phyloP scores from a whole-genome alignment of 441 rosid species.

The Pelargonium myrrhifolium region DNA sequence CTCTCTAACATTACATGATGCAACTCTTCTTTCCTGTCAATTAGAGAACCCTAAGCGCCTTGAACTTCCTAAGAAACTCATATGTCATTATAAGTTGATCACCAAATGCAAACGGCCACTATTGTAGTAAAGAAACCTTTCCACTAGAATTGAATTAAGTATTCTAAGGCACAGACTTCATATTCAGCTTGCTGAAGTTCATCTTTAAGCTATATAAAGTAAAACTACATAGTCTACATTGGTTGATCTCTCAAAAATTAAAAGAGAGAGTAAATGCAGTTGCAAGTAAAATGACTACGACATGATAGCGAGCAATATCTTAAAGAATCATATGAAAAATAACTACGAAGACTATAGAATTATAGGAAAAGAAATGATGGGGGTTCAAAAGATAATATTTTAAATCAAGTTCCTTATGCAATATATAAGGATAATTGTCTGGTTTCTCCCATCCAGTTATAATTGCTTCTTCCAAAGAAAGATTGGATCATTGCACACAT shows the following conservation, averaged over 20 bases:
- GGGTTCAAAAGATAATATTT: no score
- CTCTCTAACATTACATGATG: no score
- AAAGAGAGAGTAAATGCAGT: no score
- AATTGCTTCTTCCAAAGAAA: neutral
- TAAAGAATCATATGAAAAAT: neutral
- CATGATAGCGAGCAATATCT: neutral
- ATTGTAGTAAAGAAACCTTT: neutral
- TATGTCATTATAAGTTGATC: neutral
- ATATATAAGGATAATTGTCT: neutral
- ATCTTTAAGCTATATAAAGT: no score
- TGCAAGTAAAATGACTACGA: neutral
- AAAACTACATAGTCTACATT: no score
- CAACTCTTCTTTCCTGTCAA: no score
- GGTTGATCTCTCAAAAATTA: no score
- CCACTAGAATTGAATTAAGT: no score
- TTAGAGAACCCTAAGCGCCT: no score
- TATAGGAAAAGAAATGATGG: no score
- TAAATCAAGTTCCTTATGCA: neutral
- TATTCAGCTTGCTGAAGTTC: no score
- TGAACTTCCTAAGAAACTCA: no score
- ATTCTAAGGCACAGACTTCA: neutral
- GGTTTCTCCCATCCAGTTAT: neutral
- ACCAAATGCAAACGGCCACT: neutral
- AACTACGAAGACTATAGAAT: neutral
- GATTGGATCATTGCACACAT: neutral